Evolutionary conservation across 768 basidiomycete species (phyloP).

Genomic region (Rhizopogon salebrosus): DNA sequence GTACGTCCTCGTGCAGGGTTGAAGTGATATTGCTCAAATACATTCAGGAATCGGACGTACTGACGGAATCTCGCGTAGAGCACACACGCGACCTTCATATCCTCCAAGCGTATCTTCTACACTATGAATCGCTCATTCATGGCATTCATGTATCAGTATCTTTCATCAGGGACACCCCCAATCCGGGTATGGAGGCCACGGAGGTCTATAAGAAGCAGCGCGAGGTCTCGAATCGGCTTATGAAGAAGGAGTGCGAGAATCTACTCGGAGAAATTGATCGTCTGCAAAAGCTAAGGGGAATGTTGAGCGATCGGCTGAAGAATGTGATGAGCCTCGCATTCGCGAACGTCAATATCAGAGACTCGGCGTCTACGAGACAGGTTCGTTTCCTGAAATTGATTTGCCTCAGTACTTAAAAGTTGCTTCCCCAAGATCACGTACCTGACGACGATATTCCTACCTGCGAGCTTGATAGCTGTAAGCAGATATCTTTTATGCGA

Average conservation of each 20-base stretch:
- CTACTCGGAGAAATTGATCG: constrained; percentile 46
- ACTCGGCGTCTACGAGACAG: constrained; percentile 36
- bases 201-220: constrained; percentile 9
- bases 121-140: constrained; percentile 47
- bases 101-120: constrained; percentile 52
- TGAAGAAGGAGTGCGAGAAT: constrained; percentile 44
- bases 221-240: constrained; percentile 21
- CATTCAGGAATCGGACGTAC: constrained; percentile 43
- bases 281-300: constrained; percentile 30
- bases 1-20: constrained; percentile 24
- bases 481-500: neutral
- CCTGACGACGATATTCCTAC: constrained; percentile 60
- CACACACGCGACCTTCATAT: constrained; percentile 52
- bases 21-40: neutral
- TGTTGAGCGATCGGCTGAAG: constrained; percentile 24
- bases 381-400: constrained; percentile 19
- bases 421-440: constrained; percentile 32
- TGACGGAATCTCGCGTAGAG: constrained; percentile 33
- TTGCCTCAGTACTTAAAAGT: constrained; percentile 3
- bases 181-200: constrained; percentile 40
- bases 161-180: constrained; percentile 43
- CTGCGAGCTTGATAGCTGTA: constrained; percentile 41
- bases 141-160: constrained; percentile 47
- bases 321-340: constrained; percentile 40
- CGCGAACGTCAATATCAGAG: constrained; percentile 50